Evolutionary conservation across 306 rosid species (phyloP), one percentile per base, ranked within the genome.

Genomic region (Rosa persica): DNA sequence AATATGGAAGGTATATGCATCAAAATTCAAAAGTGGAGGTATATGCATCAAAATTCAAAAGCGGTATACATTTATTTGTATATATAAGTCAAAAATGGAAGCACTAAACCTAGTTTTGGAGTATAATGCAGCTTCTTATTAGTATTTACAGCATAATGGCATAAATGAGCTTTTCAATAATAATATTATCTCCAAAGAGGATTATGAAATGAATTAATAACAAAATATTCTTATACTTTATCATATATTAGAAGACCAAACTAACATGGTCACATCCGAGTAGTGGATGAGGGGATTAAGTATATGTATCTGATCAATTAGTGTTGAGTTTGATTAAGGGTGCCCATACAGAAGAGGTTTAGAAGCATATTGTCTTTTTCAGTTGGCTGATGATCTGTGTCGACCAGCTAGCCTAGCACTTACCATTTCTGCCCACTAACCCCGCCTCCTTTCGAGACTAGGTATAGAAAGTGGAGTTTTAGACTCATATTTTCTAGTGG

Each of bases 41-140:
- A 57, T 2, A 46, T 1, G 23, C 25, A 47, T 30, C 36, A 30
- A 30, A 30, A 30, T 30, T 23, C 61, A 67, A 75, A 79, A 79
- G 85, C 70, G 66, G 66, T 11, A 44, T 64, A n/a, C 39, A 78
- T 70, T 82, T 58, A 82, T 82, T 74, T 62, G 68, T 54, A 74
- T 62, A 65, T 62, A 71, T 46, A 76, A 80, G 81, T 78, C 84
- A 88, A 23, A 71, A 23, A 66, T 75, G 23, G 58, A 79, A 79
- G 79, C 89, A 90, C 84, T 83, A 70, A 76, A 60, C 80, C 80
- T 19, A 39, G 75, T 78, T 65, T 61, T 76, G 81, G 77, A 84
- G 42, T 8, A 8, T 43, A 54, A 12, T 65, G 62, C 30, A 57
- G 62, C 68, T 68, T 87, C 81, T 84, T 77, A 75, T 48, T 10